A percentile compares a stretch with the other conserved stretches of the same genome.
Evolutionary conservation across 108 stramenopile genomes (phyloP).

Genomic region (Nannochloropsis salina): DNA sequence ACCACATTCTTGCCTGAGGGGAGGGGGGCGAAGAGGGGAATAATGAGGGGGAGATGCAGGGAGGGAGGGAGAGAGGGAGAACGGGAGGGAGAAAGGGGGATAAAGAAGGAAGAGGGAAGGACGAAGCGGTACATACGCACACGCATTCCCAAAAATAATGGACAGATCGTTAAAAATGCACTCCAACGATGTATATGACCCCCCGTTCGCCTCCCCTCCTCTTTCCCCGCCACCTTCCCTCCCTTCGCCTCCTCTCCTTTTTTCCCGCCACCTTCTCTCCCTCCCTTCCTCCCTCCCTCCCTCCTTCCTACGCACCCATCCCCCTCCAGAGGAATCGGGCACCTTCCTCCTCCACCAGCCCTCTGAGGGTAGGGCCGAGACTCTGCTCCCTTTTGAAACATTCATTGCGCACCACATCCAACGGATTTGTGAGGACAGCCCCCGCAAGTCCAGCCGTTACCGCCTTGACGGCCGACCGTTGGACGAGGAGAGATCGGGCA

Average conservation of each 20-base stretch:
- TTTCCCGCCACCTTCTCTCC: background rate
- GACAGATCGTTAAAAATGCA: no score
- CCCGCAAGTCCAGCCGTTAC: slow-evolving; percentile 86
- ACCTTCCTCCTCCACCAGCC: slow-evolving; percentile 52
- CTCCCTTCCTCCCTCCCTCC: background rate
- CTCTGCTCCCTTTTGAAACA: slow-evolving; percentile 91
- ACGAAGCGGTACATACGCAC: no score
- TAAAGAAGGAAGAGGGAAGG: background rate
- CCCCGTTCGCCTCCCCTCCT: no score
- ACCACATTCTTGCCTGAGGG: slow-evolving; percentile 70
- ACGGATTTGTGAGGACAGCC: slow-evolving; percentile 89
- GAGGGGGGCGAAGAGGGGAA: background rate
- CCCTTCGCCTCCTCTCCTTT: background rate
- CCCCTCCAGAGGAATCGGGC: slow-evolving; percentile 56
- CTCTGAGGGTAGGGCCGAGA: slow-evolving; percentile 46
- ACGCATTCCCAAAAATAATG: no score
- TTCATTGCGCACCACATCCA: slow-evolving; percentile 95
- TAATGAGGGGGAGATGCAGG: background rate
- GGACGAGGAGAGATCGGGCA: slow-evolving; percentile 29
- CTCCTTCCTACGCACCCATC: slow-evolving; percentile 50
- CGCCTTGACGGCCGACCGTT: slow-evolving; percentile 75
- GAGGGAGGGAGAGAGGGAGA: background rate
- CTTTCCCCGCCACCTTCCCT: no score
- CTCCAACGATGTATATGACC: no score
- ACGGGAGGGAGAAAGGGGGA: background rate